Conservation (phyloP, 73 alveolate species). For the Blepharisma stoltei region DNA sequence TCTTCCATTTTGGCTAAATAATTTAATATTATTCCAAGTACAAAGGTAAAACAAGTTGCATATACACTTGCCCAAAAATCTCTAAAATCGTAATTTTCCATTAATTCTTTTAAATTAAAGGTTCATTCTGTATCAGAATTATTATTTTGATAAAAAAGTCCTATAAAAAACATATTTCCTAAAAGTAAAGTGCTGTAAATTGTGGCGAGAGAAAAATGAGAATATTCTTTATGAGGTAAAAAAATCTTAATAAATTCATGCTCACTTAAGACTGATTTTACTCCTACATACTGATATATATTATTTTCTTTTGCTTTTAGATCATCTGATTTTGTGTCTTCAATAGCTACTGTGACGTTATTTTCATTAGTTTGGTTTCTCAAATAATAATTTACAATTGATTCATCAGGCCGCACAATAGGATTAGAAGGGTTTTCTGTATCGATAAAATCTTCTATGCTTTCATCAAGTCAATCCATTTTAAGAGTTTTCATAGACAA, state of each 20-base stretch:
- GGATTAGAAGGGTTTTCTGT: too few relatives aligned
- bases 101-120: background rate
- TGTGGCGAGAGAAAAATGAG: background rate
- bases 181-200: background rate
- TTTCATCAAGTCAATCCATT: background rate
- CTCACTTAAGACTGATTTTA: too few relatives aligned
- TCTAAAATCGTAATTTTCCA: background rate
- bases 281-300: too few relatives aligned
- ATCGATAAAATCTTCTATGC: too few relatives aligned
- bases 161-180: conserved; percentile 21
- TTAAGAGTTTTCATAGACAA: background rate
- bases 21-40: background rate
- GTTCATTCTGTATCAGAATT: background rate
- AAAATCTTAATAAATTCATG: too few relatives aligned
- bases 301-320: too few relatives aligned
- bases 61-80: background rate
- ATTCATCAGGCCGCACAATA: too few relatives aligned
- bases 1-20: background rate
- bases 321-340: too few relatives aligned
- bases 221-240: too few relatives aligned
- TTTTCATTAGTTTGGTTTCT: too few relatives aligned
- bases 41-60: background rate
- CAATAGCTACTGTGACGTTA: too few relatives aligned
- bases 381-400: too few relatives aligned
- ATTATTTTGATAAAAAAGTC: background rate